These are phyloP conservation scores for Paramecium biaurelia DNA, from an alignment of 73 alveolate genomes.

Conservation along the genomic window DNA sequence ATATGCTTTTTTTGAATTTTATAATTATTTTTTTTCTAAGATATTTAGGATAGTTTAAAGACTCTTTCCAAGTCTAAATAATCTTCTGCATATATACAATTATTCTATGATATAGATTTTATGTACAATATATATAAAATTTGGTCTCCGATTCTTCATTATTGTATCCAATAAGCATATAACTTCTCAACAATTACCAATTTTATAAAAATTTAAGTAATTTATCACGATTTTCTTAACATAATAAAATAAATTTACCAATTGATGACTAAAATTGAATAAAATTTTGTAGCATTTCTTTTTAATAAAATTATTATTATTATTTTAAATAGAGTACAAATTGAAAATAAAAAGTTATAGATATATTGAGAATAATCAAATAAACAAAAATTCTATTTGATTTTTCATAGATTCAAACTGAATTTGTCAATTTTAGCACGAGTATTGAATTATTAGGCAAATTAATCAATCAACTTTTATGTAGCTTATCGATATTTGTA, in stretches of 20 bases:
- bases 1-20: background rate
- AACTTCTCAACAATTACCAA: background rate
- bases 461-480: background rate
- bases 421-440: background rate
- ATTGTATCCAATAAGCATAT: background rate
- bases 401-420: background rate
- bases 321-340: background rate
- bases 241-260: background rate
- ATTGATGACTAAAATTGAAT: background rate
- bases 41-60: background rate
- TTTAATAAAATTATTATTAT: background rate
- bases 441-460: background rate
- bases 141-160: background rate
- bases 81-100: conserved; percentile 28
- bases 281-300: background rate
- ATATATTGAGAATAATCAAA: background rate
- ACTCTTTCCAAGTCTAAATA: background rate
- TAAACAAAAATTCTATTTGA: background rate
- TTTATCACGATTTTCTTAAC: background rate
- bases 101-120: background rate
- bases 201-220: background rate
- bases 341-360: background rate
- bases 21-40: background rate
- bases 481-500: background rate
- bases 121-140: background rate